Evolutionary conservation across 305 asterid genomes (phyloP).

Genomic region (Rubia peregrina): DNA sequence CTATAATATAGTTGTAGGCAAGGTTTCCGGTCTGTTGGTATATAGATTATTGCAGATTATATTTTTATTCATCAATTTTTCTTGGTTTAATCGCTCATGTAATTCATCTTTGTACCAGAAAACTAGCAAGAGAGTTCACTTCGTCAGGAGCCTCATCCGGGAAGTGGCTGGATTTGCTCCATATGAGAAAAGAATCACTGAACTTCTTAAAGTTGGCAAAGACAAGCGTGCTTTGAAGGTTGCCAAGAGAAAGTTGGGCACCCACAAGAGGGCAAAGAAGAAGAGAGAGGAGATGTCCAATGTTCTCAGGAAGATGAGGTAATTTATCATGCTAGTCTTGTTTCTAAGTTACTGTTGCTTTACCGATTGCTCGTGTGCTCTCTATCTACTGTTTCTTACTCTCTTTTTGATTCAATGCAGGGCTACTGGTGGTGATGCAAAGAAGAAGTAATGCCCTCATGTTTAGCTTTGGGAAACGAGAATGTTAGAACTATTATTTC

Average conservation of each 20-base stretch:
- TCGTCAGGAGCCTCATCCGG: conserved; percentile 61
- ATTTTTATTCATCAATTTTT: not conserved
- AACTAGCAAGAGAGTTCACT: conserved; percentile 78
- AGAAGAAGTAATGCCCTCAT: conserved; percentile 58
- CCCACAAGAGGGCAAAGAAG: conserved; percentile 81
- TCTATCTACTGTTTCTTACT: not conserved
- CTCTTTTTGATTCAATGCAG: conserved; percentile 26
- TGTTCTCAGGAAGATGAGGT: conserved; percentile 67
- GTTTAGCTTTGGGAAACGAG: not conserved
- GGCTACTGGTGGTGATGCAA: conserved; percentile 87
- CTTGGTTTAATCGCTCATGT: conserved; percentile 1
- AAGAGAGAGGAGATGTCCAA: conserved; percentile 68
- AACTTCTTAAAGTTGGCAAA: conserved; percentile 81
- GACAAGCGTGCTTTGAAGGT: conserved; percentile 87
- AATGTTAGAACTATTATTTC: not conserved
- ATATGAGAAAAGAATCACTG: conserved; percentile 80
- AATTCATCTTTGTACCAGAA: conserved; percentile 21
- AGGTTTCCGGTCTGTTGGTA: no score
- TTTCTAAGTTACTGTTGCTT: not conserved
- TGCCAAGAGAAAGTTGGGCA: conserved; percentile 75
- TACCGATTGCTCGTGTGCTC: not conserved
- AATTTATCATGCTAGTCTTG: not conserved
- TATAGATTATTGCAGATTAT: no score
- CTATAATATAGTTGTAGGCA: no score
- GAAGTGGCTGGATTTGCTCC: conserved; percentile 93